A percentile compares a stretch with the other conserved stretches of the same genome.
Evolutionary conservation across 176 grass and related monocot species (phyloP).

Genomic region (Pharus latifolius): DNA sequence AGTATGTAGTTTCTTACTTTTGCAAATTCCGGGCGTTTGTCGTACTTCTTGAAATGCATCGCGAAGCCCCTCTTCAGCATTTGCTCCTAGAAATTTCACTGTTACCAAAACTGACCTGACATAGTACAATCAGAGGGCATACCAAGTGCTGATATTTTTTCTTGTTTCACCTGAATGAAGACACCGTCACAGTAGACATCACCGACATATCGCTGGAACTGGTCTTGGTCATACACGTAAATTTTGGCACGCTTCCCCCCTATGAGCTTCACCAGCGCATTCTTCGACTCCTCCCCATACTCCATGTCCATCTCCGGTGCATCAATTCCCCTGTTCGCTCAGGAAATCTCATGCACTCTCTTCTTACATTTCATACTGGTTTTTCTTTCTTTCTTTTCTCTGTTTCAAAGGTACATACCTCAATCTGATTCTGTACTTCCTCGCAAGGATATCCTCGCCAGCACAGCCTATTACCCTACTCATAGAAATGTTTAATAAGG

Average conservation of each 20-base stretch:
- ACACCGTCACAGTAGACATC: conserved; percentile 37
- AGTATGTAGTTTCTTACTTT: conserved; percentile 8
- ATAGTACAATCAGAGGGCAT: neutral
- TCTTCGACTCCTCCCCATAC: conserved; percentile 38
- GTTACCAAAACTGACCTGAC: neutral
- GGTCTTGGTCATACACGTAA: conserved; percentile 31
- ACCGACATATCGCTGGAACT: conserved; percentile 26
- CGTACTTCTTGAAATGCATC: conserved; percentile 23
- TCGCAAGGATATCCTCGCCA: conserved; percentile 22
- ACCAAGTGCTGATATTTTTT: neutral
- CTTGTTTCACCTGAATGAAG: conserved; percentile 45
- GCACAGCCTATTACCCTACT: conserved; percentile 16
- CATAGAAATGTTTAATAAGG: neutral
- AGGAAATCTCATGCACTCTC: neutral
- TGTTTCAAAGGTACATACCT: too few species aligned
- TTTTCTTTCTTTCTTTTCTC: too few species aligned
- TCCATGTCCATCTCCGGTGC: conserved; percentile 40
- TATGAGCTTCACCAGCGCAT: conserved; percentile 36
- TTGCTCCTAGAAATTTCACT: conserved; percentile 9
- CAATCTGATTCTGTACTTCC: conserved; percentile 40
- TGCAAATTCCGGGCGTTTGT: conserved; percentile 32
- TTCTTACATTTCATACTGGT: too few species aligned
- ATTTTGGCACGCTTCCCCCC: conserved; percentile 19
- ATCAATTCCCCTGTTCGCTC: conserved; percentile 45
- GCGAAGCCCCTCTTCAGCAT: conserved; percentile 30